Evolutionary conservation across 2,329 filamentous ascomycete genomes (phyloP), one percentile per base, ranked within the genome.

Genomic region (Nemania bipapillata): DNA sequence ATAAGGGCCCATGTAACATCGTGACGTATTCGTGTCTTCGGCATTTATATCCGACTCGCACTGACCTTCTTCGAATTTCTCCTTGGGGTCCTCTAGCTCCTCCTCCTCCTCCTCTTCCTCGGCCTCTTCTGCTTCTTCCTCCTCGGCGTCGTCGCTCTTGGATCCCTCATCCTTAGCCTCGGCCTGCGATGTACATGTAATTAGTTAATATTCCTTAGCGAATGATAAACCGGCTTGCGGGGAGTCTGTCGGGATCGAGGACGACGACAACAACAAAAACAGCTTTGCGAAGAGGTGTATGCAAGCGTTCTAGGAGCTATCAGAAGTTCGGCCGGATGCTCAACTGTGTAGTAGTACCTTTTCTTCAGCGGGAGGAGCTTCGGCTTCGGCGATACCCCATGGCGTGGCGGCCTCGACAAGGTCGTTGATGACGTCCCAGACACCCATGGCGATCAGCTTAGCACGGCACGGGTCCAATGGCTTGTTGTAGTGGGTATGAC

Each of bases 21-120:
- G 30, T 45, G 50, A 32, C 30, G 30, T 61, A 24, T 53, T 24
- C 35, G 57, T 62, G 45, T 62, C 22, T 20, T 54, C 50, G 52
- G 61, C 67, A 17, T 55, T 54, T 9, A 35, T 42, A 40, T 28
- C 58, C 30, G 28, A 40, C 17, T 45, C 59, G 26, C 57, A 90
- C 93, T 87, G 83, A 98, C 96, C 94, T 89, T 97, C 93, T 84
- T 97, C 92, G 71, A 98, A 83, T 81, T 89, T 88, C 71, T 94
- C 92, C 88, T 97, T 96, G 76, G 91, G 90, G 81, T 98, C 95
- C 75, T 91, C 90, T 71, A 88, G 84, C 84, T 96, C 92, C 73
- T 94, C 91, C 70, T 93, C 90, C 70, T 94, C 92, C 60, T 96
- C 92, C 68, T 94, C 92, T 22, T 93, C 91, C 40, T 91, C 91